phyloP scores from a whole-genome alignment of 805 yeast species.

The Kuraishia borneana region DNA sequence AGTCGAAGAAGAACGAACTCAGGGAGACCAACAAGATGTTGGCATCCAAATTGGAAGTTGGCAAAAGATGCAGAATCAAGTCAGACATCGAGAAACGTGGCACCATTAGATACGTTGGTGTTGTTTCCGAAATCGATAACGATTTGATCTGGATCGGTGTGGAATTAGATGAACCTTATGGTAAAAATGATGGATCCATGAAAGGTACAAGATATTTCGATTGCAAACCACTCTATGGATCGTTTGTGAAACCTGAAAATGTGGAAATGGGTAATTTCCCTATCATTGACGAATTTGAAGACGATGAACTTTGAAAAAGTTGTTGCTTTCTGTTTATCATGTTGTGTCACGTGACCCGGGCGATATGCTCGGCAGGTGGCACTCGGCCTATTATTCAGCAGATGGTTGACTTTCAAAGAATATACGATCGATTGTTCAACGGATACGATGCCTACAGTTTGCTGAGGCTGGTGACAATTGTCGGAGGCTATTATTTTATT shows the following conservation, averaged over 20 bases:
- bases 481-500: constrained; percentile 53
- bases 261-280: constrained; percentile 66
- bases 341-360: too few relatives aligned
- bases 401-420: neutral
- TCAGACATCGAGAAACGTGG: constrained; percentile 53
- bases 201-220: constrained; percentile 50
- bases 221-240: constrained; percentile 52
- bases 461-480: constrained; percentile 34
- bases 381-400: too few relatives aligned
- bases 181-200: constrained; percentile 75
- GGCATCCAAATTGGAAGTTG: constrained; percentile 26
- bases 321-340: neutral
- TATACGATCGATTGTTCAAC: neutral
- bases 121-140: constrained; percentile 41
- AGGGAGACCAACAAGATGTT: constrained; percentile 16
- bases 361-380: too few relatives aligned
- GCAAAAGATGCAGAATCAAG: constrained; percentile 39
- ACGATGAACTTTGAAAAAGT: constrained; percentile 25
- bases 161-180: constrained; percentile 75
- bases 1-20: constrained; percentile 14
- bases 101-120: constrained; percentile 58
- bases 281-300: constrained; percentile 30
- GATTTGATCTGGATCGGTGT: constrained; percentile 68
- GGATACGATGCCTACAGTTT: constrained; percentile 20
- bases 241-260: constrained; percentile 60